Evolutionary conservation across 2,329 filamentous ascomycete genomes (phyloP).

Genomic region (Xylaria multiplex): DNA sequence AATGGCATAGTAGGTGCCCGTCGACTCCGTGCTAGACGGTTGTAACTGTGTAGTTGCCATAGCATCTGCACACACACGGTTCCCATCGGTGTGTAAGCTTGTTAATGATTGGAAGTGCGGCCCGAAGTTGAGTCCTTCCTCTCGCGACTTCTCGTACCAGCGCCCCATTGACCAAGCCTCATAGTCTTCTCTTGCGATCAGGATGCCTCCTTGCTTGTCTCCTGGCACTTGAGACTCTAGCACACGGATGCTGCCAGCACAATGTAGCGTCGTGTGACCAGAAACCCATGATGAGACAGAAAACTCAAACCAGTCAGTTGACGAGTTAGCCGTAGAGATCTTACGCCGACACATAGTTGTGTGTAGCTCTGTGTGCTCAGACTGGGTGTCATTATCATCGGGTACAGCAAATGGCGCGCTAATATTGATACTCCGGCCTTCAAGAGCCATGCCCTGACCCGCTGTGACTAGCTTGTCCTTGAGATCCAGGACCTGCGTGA

Average conservation of each 20-base stretch:
- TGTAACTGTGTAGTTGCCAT: background rate
- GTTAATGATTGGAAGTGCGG: conserved; percentile 29
- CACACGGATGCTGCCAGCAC: conserved; percentile 30
- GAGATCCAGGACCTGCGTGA: conserved; percentile 1
- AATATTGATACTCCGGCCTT: conserved; percentile 8
- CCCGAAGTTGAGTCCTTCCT: conserved; percentile 35
- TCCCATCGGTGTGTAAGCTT: conserved; percentile 21
- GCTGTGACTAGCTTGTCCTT: background rate
- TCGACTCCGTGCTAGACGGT: background rate
- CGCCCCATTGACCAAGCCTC: background rate
- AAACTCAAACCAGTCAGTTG: conserved; percentile 37
- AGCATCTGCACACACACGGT: background rate
- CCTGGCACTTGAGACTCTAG: background rate
- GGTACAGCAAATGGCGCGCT: background rate
- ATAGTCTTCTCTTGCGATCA: background rate
- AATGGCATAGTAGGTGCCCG: conserved; percentile 7
- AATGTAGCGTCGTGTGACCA: conserved; percentile 29
- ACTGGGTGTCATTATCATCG: conserved; percentile 7
- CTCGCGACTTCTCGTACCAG: conserved; percentile 33
- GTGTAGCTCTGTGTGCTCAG: conserved; percentile 20
- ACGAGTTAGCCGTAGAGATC: conserved; percentile 14
- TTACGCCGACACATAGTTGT: conserved; percentile 27
- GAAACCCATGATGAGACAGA: conserved; percentile 31
- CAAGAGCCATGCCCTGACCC: background rate
- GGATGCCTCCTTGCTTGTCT: background rate